phyloP scores from a whole-genome alignment of 345 rosid genomes.

The Heritiera littoralis region DNA sequence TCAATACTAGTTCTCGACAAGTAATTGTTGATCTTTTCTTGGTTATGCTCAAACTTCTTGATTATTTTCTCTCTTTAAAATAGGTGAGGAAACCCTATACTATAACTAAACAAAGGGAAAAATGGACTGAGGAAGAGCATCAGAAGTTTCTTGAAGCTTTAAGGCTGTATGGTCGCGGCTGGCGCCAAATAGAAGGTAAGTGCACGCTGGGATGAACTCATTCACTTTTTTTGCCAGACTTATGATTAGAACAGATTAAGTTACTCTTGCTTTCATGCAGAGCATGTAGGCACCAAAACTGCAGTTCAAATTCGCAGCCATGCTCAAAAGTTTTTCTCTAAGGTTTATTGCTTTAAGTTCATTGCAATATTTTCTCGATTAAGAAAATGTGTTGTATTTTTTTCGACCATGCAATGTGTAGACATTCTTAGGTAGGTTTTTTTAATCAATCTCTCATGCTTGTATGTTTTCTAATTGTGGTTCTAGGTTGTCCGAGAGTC shows the following conservation, averaged over 20 bases:
- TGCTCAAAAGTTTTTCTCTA: slow-evolving; percentile 93
- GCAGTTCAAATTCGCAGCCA: slow-evolving; percentile 97
- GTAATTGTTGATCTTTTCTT: slow-evolving; percentile 3
- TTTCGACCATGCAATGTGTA: not conserved
- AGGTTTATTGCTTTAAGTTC: slow-evolving; percentile 46
- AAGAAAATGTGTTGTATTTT: not conserved
- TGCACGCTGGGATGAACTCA: not conserved
- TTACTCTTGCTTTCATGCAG: slow-evolving; percentile 48
- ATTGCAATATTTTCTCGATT: slow-evolving; percentile 3
- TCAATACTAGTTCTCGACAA: not conserved
- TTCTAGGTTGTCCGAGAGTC: slow-evolving; percentile 64
- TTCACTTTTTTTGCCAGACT: not conserved
- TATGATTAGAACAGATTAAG: slow-evolving; percentile 13
- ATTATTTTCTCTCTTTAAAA: not conserved
- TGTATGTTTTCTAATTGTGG: slow-evolving; percentile 20
- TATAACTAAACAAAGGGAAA: slow-evolving; percentile 79
- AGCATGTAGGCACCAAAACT: slow-evolving; percentile 80
- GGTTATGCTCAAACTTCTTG: not conserved
- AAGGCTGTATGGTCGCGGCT: slow-evolving; percentile 77
- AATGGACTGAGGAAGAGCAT: slow-evolving; percentile 91
- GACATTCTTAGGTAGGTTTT: not conserved
- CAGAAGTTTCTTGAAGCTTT: slow-evolving; percentile 85
- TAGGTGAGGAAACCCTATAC: slow-evolving; percentile 84
- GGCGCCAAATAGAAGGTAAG: slow-evolving; percentile 86
- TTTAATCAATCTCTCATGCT: not conserved